phyloP scores from a whole-genome alignment of 768 basidiomycete species.

The Termitomyces eurrhizus region DNA sequence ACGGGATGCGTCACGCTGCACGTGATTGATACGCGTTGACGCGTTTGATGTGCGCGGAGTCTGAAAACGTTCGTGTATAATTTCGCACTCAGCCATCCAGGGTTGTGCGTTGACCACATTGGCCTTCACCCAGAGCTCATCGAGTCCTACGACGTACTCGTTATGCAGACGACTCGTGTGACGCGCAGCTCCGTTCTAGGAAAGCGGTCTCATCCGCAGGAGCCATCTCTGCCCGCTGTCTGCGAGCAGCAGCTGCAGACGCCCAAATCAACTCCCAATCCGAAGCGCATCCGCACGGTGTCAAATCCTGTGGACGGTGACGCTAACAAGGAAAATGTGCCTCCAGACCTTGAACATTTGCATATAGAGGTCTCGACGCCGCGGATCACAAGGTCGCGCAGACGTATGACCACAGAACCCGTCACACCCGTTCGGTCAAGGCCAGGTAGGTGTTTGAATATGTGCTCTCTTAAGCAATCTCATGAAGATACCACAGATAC shows the following conservation, averaged over 20 bases:
- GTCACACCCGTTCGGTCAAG: constrained; percentile 41
- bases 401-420: constrained; percentile 34
- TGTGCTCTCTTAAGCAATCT: constrained; percentile 11
- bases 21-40: constrained; percentile 34
- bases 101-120: constrained; percentile 20
- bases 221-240: constrained; percentile 23
- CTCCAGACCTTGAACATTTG: constrained; percentile 45
- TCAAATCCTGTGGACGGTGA: constrained; percentile 44
- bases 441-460: constrained; percentile 33
- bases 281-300: constrained; percentile 59
- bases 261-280: constrained; percentile 59
- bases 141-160: constrained; percentile 10
- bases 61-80: constrained; percentile 24
- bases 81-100: constrained; percentile 19
- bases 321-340: constrained; percentile 75
- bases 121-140: constrained; percentile 15
- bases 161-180: constrained; percentile 39
- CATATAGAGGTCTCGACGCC: constrained; percentile 31
- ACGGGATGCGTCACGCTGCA: constrained; percentile 21
- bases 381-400: constrained; percentile 36
- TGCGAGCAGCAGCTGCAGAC: constrained; percentile 47
- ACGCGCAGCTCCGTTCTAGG: constrained; percentile 49
- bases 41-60: constrained; percentile 37
- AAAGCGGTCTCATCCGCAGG: constrained; percentile 42
- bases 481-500: constrained; percentile 27